phyloP scores from a whole-genome alignment of 176 grass and related monocot genomes.

The Aegilops longissima region DNA sequence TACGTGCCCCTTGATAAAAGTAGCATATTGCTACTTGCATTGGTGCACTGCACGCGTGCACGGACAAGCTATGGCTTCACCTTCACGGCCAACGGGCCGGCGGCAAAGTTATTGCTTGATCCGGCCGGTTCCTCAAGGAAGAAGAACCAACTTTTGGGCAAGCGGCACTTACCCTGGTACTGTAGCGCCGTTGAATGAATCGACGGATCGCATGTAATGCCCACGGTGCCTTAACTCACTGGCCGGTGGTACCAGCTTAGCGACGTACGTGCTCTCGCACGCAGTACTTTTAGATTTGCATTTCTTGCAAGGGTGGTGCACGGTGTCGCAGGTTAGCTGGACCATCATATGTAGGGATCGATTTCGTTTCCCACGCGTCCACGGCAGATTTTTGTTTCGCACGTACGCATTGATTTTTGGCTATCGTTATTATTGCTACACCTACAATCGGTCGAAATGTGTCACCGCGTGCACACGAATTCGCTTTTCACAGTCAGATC shows the following conservation, averaged over 20 bases:
- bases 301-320: conserved; percentile 25
- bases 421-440: not conserved
- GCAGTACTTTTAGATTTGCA: conserved; percentile 4
- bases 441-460: not conserved
- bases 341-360: not conserved
- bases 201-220: not conserved
- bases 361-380: not conserved
- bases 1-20: not conserved
- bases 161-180: not conserved
- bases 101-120: not conserved
- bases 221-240: conserved; percentile 2
- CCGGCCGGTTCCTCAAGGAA: not conserved
- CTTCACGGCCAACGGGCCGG: not conserved
- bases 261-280: not conserved
- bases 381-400: not conserved
- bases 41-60: not conserved
- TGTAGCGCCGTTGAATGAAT: conserved; percentile 1
- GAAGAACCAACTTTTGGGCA: not conserved
- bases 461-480: not conserved
- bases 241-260: not conserved
- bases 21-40: not conserved
- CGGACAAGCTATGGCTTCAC: not conserved
- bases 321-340: not conserved
- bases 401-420: not conserved
- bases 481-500: not conserved